Base-by-base conservation (phyloP, 176 grass and related monocot genomes). In the Hyparrhenia diplandra region DNA sequence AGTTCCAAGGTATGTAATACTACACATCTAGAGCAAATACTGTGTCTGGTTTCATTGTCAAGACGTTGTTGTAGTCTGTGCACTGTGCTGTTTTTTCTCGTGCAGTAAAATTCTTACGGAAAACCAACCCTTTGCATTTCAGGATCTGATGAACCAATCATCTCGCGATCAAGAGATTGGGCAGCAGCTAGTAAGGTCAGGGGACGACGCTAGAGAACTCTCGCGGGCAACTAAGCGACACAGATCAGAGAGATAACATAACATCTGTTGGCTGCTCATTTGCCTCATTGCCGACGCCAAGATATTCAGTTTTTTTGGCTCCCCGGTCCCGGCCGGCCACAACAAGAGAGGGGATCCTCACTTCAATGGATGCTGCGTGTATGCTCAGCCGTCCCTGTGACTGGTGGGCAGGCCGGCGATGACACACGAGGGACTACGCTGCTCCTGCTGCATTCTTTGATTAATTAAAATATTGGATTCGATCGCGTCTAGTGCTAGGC, bases 1-100 rank as follows among this genome's bases (percentile, higher is more conserved):
- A 65, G n/a, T 60, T 76, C 80, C 51, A 71, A 88, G 94, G 94
- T 97, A 88, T n/a, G n/a, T n/a, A n/a, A n/a, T n/a, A n/a, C 23
- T 13, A 45, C 3, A 4, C 41, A 43, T 45, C 13, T 18, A 18
- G 5, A 49, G 16, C 13, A 47, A 47, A n/a, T 36, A 36, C 35
- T 13, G 52, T 13, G 9, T 30, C 24, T 63, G 5, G 10, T 77
- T 77, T 41, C 34, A 21, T 20, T 58, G 13, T 28, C 10, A 59
- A 5, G 27, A 47, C 71, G 58, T 46, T 59, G 20, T 6, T 49
- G 18, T 20, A 64, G 24, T 4, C 7, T 73, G 13, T 55, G 43
- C 4, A n/a, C n/a, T n/a, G n/a, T 55, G 43, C 4, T 32, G 28
- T 36, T 23, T 49, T 78, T 71, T 10, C 28, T 86, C 82, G 7